These are phyloP conservation scores for Yarrowia osloensis DNA, from an alignment of 805 yeast species.

Conservation along the genomic window DNA sequence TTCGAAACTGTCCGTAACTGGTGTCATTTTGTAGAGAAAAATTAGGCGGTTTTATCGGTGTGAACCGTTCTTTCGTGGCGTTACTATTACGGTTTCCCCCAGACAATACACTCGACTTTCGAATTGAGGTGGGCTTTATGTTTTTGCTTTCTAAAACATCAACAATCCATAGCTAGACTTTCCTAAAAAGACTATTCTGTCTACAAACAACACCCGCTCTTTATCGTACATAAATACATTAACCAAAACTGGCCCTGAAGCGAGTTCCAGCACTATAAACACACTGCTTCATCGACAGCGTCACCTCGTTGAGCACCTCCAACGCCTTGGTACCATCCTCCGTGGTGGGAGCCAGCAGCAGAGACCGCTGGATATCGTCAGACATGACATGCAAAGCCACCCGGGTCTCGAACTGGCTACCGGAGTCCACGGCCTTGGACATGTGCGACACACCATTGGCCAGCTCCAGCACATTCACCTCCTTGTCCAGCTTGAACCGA, in stretches of 20 bases:
- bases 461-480: background rate
- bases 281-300: slow-evolving; percentile 2
- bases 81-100: too few species aligned
- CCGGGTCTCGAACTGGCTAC: background rate
- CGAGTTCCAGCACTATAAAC: slow-evolving; percentile 10
- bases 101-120: too few species aligned
- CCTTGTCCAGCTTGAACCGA: background rate
- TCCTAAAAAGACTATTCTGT: too few species aligned
- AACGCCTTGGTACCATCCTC: background rate
- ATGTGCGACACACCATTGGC: slow-evolving; percentile 2
- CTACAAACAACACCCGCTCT: too few species aligned
- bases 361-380: background rate
- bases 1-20: too few species aligned
- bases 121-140: too few species aligned
- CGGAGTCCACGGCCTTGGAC: background rate
- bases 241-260: background rate
- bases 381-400: slow-evolving; percentile 22
- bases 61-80: too few species aligned
- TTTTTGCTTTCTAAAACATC: too few species aligned
- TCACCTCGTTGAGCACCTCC: slow-evolving; percentile 9
- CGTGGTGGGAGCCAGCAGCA: background rate
- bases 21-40: too few species aligned
- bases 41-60: too few species aligned
- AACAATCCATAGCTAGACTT: too few species aligned
- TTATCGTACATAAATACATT: background rate